Evolutionary conservation across 1,284 basidiomycete species (phyloP).

Genomic region (Afroboletus lepidellus): DNA sequence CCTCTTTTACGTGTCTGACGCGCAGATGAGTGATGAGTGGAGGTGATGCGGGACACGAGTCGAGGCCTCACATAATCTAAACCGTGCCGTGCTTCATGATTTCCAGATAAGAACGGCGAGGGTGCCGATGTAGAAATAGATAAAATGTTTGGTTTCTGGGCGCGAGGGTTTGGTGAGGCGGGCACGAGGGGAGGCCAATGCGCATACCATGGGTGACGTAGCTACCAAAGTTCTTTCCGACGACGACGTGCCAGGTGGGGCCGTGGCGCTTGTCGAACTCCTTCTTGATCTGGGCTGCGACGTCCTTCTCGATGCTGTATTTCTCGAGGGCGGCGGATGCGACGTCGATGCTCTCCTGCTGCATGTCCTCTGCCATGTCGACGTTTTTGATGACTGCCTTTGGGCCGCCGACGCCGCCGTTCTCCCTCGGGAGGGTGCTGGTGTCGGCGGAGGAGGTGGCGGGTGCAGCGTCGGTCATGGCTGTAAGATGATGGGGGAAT

Average conservation of each 20-base stretch:
- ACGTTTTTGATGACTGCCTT: slow-evolving; percentile 96
- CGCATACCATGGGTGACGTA: slow-evolving; percentile 90
- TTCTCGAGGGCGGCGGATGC: slow-evolving; percentile 84
- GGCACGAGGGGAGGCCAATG: neutral
- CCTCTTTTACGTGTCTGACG: slow-evolving; percentile 19
- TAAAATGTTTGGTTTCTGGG: slow-evolving; percentile 93
- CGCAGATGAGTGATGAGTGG: slow-evolving; percentile 1
- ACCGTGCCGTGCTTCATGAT: slow-evolving; percentile 51
- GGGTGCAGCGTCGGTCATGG: slow-evolving; percentile 65
- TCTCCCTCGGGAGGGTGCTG: slow-evolving; percentile 45
- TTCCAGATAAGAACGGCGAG: slow-evolving; percentile 95
- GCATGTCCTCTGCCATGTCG: slow-evolving; percentile 97
- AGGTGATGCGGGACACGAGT: neutral
- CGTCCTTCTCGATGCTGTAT: slow-evolving; percentile 95
- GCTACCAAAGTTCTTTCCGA: slow-evolving; percentile 97
- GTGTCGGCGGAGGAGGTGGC: slow-evolving; percentile 56
- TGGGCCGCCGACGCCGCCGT: slow-evolving; percentile 42
- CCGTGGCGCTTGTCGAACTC: slow-evolving; percentile 92
- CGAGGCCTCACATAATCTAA: slow-evolving; percentile 29
- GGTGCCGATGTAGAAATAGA: slow-evolving; percentile 92
- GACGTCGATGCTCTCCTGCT: slow-evolving; percentile 88
- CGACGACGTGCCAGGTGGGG: slow-evolving; percentile 97
- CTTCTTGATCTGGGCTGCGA: slow-evolving; percentile 97
- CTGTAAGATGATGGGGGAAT: slow-evolving; percentile 8
- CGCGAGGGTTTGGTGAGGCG: slow-evolving; percentile 11